A percentile compares a stretch with the other conserved stretches of the same genome.
These are phyloP conservation scores for Cryptococcus sp. DNA, from an alignment of 1,284 basidiomycete genomes.

Conservation along the genomic window DNA sequence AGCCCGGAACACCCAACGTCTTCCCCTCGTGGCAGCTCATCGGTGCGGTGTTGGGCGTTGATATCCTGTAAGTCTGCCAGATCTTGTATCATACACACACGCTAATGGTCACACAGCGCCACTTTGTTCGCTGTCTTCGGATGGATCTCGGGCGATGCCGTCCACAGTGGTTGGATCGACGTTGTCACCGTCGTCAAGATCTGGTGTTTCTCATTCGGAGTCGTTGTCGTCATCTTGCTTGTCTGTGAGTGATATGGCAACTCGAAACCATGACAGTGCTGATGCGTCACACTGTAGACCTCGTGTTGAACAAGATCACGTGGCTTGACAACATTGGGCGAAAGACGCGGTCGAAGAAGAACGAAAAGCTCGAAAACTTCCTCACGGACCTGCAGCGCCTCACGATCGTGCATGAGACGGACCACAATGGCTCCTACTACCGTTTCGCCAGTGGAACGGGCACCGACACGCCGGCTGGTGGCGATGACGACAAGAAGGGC, in stretches of 20 bases:
- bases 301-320: conserved; percentile 53
- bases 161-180: conserved; percentile 56
- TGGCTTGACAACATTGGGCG: conserved; percentile 59
- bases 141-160: conserved; percentile 58
- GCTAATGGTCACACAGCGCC: conserved; percentile 32
- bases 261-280: background rate
- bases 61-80: conserved; percentile 51
- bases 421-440: conserved; percentile 31
- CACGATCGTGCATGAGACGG: conserved; percentile 58
- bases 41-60: conserved; percentile 59
- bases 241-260: conserved; percentile 42
- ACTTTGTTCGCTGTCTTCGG: conserved; percentile 60
- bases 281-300: conserved; percentile 34
- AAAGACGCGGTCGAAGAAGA: conserved; percentile 55
- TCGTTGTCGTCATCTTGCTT: conserved; percentile 57
- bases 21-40: conserved; percentile 58
- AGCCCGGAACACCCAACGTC: conserved; percentile 47
- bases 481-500: conserved; percentile 14
- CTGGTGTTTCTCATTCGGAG: conserved; percentile 60
- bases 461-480: conserved; percentile 6
- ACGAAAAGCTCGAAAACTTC: conserved; percentile 59
- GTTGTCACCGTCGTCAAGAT: conserved; percentile 61
- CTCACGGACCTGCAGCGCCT: conserved; percentile 57
- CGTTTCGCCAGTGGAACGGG: conserved; percentile 23
- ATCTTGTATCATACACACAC: background rate